A percentile compares a stretch with the other conserved stretches of the same genome.
phyloP scores from a whole-genome alignment of 1,139 yeast genomes.

The Dujonia santamariae region DNA sequence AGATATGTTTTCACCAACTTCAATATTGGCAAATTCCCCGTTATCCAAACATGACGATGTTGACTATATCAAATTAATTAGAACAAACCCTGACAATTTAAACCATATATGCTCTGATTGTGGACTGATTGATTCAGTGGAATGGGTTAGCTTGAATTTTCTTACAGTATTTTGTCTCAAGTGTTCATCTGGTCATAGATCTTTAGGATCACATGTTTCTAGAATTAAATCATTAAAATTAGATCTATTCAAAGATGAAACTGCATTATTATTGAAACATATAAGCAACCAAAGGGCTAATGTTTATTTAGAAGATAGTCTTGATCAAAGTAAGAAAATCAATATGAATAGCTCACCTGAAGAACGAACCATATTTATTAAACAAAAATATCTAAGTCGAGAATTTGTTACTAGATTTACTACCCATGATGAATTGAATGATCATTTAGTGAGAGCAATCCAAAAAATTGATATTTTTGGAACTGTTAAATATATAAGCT shows the following conservation, averaged over 20 bases:
- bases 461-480: constrained; percentile 47
- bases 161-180: constrained; percentile 74
- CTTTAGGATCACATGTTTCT: constrained; percentile 50
- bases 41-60: constrained; percentile 16
- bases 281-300: constrained; percentile 42
- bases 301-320: constrained; percentile 31
- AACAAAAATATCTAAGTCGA: constrained; percentile 47
- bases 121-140: constrained; percentile 60
- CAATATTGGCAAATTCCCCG: constrained; percentile 26
- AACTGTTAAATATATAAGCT: constrained; percentile 44
- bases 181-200: constrained; percentile 65
- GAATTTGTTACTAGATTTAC: constrained; percentile 28
- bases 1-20: constrained; percentile 30
- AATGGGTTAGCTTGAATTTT: constrained; percentile 84
- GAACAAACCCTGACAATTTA: constrained; percentile 45
- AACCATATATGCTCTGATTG: constrained; percentile 80
- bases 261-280: constrained; percentile 34
- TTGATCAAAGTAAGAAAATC: constrained; percentile 16
- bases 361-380: constrained; percentile 42
- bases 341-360: constrained; percentile 34
- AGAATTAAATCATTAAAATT: constrained; percentile 49
- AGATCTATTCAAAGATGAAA: constrained; percentile 46
- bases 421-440: constrained; percentile 17
- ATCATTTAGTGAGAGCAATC: constrained; percentile 41
- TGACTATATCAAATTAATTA: constrained; percentile 42